Conservation (phyloP, 768 basidiomycete genomes). For the Pholiota microspora region DNA sequence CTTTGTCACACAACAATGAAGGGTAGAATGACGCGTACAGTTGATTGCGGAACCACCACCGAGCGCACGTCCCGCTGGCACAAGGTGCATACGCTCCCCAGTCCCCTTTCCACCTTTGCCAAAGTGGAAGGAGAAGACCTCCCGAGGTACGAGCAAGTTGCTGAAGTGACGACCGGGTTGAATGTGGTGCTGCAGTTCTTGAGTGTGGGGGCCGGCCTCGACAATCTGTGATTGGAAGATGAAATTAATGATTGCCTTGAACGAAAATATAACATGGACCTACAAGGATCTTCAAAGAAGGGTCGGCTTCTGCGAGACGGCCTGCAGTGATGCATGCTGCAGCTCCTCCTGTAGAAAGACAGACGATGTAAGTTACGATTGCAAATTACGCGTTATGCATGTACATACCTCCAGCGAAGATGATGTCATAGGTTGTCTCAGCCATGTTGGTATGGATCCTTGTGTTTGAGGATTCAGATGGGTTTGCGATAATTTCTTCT, state of each 20-base stretch:
- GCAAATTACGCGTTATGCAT: background rate
- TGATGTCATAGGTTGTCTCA: slow-evolving; percentile 14
- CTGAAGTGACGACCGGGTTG: slow-evolving; percentile 53
- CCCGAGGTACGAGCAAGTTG: slow-evolving; percentile 36
- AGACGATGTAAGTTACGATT: background rate
- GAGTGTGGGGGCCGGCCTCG: slow-evolving; percentile 55
- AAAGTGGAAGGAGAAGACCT: slow-evolving; percentile 44
- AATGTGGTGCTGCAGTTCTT: slow-evolving; percentile 41
- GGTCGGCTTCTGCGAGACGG: slow-evolving; percentile 52
- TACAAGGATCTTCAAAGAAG: slow-evolving; percentile 54
- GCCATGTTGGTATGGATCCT: background rate
- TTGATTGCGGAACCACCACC: slow-evolving; percentile 67
- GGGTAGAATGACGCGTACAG: slow-evolving; percentile 32
- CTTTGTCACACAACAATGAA: background rate
- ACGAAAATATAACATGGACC: slow-evolving; percentile 4
- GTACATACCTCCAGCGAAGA: slow-evolving; percentile 18
- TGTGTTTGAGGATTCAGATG: background rate
- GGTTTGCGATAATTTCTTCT: background rate
- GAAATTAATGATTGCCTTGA: background rate
- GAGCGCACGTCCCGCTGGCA: slow-evolving; percentile 47
- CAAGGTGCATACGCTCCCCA: slow-evolving; percentile 41
- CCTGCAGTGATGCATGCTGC: slow-evolving; percentile 56
- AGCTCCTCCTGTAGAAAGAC: slow-evolving; percentile 47
- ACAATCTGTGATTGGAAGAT: slow-evolving; percentile 34
- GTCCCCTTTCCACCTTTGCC: slow-evolving; percentile 38